These are phyloP conservation scores for Epichloe amarillans DNA, from an alignment of 2,329 filamentous ascomycete species.

Conservation along the genomic window DNA sequence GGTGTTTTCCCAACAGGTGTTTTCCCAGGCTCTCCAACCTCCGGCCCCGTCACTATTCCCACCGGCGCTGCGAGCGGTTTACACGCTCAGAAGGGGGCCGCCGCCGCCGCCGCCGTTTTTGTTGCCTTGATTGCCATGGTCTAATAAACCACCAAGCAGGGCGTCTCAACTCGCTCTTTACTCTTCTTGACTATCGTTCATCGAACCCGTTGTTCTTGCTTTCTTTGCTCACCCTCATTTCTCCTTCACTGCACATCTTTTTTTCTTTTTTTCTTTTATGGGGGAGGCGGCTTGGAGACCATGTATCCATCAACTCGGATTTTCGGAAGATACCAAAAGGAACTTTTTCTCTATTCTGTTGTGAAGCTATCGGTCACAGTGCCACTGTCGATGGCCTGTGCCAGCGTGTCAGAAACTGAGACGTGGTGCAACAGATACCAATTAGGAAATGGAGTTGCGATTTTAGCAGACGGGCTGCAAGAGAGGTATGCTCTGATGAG, in stretches of 20 bases:
- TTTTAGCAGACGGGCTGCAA: neutral
- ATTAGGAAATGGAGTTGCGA: neutral
- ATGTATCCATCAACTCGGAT: neutral
- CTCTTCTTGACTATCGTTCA: neutral
- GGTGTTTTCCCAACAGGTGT: constrained; percentile 3
- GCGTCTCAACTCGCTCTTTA: neutral
- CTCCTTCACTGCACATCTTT: neutral
- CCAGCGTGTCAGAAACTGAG: neutral
- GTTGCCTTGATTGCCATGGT: constrained; percentile 25
- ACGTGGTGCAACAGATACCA: constrained; percentile 2
- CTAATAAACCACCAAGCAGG: constrained; percentile 11
- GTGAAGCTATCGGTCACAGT: neutral
- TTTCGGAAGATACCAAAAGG: neutral
- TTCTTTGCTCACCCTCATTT: neutral
- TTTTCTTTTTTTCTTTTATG: neutral
- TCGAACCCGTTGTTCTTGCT: neutral
- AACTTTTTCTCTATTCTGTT: neutral
- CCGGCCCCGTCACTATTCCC: constrained; percentile 11
- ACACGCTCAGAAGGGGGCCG: constrained; percentile 25
- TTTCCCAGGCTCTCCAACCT: constrained; percentile 8
- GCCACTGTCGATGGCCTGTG: neutral
- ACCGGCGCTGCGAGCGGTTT: constrained; percentile 22
- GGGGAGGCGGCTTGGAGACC: neutral
- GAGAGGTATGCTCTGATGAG: neutral
- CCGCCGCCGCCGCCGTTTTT: constrained; percentile 26